Base-by-base conservation (phyloP, 805 yeast species). In the Metschnikowia lunata region DNA sequence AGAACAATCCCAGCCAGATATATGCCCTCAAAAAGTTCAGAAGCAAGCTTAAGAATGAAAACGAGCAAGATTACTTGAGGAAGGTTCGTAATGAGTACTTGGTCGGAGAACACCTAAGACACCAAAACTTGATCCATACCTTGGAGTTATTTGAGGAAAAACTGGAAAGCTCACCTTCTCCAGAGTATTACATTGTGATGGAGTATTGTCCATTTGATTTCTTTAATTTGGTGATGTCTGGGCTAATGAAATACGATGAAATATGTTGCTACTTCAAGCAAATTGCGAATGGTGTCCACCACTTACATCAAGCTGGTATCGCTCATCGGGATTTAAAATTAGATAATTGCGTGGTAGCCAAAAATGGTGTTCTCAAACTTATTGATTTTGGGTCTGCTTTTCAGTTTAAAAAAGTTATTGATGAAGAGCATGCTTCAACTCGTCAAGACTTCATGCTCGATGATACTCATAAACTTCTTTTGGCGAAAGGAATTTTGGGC, bases 331-430 rank as follows among this genome's bases (percentile, higher is more conserved):
- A 91, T 60, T 73, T 91, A 52, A 91, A 91, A 62, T 72, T 91
- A 30, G 99, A 91, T 63, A 91, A 91, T 62, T 90, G 97, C 62
- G 97, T 90, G 36, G 93, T 91, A 26, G 78, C 78, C 28, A 63
- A 66, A 3, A 62, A 77, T 23, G 98, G 98, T 1, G 76, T 87
- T 10, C 72, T 91, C 40, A 91, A 91, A 64, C 64, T 91, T 43
- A 88, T 91, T 51, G 99, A 91, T 66, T 91, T 90, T 64, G 99
- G 99, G 7, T 83, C 95, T 5, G 93, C 97, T 0, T 86, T 85
- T 15, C 85, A 86, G 23, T 89, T 88, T 69, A 75, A 82, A 48
- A 82, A 82, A 56, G 26, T 42, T 13, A 18, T 36, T 3, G 44
- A 34, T 13, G 45, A 39, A 27, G 45, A 38, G 23, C 37, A 58